These are phyloP conservation scores for Eucalyptus pauciflora DNA, from an alignment of 345 rosid species.

Conservation along the genomic window DNA sequence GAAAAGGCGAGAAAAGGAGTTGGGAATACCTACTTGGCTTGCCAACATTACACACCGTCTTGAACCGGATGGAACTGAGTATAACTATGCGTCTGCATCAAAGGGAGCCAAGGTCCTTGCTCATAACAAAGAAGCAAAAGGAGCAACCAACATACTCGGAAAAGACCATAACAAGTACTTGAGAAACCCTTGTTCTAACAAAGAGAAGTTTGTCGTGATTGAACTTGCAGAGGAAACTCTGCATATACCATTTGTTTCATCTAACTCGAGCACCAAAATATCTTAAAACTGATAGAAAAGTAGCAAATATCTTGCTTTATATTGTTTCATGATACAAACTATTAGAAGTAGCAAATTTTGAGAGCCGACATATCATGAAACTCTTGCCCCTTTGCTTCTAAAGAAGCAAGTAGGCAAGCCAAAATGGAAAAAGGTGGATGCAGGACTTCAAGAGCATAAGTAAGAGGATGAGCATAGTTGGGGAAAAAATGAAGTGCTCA, in stretches of 20 bases:
- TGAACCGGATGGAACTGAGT: conserved; percentile 82
- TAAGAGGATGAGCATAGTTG: no score
- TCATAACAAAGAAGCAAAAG: conserved; percentile 85
- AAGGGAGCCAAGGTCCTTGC: conserved; percentile 91
- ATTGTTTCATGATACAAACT: no score
- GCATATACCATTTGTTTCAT: background rate
- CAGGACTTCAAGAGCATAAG: no score
- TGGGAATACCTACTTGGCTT: conserved; percentile 19
- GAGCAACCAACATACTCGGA: conserved; percentile 74
- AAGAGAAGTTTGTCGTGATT: conserved; percentile 63
- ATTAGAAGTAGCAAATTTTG: no score
- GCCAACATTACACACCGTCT: conserved; percentile 60
- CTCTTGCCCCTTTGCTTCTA: no score
- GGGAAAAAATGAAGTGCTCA: no score
- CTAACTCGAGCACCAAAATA: no score
- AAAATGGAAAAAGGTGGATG: no score
- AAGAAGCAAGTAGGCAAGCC: no score
- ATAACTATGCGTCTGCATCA: conserved; percentile 67
- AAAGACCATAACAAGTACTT: conserved; percentile 75
- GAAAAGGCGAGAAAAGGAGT: conserved; percentile 30
- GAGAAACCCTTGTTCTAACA: conserved; percentile 75
- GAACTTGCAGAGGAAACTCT: conserved; percentile 83
- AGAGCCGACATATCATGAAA: no score
- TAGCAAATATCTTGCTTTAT: no score
- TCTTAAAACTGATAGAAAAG: no score